Percentiles rank a stretch among this genome's conserved stretches.
phyloP scores from a whole-genome alignment of 208 protist species.

The Leptomonas seymouri region DNA sequence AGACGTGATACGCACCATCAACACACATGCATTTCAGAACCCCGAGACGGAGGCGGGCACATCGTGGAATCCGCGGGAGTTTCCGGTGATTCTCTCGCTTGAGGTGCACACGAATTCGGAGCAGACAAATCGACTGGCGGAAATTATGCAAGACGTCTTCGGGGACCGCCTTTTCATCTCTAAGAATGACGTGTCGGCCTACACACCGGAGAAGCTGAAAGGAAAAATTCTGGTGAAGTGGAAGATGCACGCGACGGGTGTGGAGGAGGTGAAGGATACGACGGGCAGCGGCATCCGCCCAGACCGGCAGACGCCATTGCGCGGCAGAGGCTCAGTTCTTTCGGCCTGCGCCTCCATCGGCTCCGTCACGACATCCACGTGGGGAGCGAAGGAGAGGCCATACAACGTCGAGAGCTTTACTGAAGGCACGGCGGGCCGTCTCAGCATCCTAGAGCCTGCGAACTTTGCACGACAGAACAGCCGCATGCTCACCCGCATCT shows the following conservation, averaged over 20 bases:
- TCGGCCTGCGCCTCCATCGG: constrained; percentile 50
- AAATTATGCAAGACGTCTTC: constrained; percentile 54
- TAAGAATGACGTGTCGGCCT: constrained; percentile 21
- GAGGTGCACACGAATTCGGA: constrained; percentile 75
- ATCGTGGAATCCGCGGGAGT: constrained; percentile 45
- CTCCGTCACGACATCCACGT: constrained; percentile 39
- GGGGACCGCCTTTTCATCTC: constrained; percentile 38
- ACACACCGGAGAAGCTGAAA: constrained; percentile 55
- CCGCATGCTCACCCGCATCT: constrained; percentile 85
- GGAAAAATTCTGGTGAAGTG: constrained; percentile 75
- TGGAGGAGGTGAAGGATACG: constrained; percentile 44
- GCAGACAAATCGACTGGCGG: constrained; percentile 71
- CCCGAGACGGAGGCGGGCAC: neutral
- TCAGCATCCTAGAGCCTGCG: constrained; percentile 17
- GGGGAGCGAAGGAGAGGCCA: constrained; percentile 39
- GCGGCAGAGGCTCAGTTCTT: constrained; percentile 24
- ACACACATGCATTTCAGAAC: constrained; percentile 65
- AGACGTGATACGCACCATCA: constrained; percentile 62
- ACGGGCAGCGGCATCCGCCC: constrained; percentile 40
- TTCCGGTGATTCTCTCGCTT: constrained; percentile 85
- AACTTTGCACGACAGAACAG: constrained; percentile 62
- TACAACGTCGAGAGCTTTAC: constrained; percentile 67
- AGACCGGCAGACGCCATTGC: constrained; percentile 15
- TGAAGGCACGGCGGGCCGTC: constrained; percentile 37
- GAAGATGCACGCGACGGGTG: constrained; percentile 45